Conservation (phyloP, 345 rosid species). For the Cardiospermum halicacabum region DNA sequence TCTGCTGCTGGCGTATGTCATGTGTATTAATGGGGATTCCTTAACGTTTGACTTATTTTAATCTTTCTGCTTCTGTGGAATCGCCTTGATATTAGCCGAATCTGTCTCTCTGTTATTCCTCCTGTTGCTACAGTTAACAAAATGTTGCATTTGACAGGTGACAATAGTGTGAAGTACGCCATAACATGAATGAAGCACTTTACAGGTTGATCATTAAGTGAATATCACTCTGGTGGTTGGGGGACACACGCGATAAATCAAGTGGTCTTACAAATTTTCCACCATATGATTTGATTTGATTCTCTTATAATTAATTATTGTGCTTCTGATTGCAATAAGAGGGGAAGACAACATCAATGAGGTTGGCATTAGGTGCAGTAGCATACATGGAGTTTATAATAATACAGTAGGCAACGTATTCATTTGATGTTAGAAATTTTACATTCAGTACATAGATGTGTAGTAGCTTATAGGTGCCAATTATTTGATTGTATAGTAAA, state of each 20-base stretch:
- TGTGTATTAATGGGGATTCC: background rate
- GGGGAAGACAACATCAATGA: background rate
- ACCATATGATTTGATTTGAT: slow-evolving; percentile 1
- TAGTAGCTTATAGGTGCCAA: background rate
- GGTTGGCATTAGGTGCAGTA: background rate
- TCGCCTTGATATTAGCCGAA: background rate
- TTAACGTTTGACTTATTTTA: background rate
- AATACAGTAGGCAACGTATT: background rate
- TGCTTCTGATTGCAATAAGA: background rate
- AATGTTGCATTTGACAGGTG: background rate
- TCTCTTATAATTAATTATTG: background rate
- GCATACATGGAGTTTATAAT: background rate
- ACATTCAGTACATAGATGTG: background rate
- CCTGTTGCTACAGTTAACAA: background rate
- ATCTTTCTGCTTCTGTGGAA: background rate
- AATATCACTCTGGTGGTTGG: background rate
- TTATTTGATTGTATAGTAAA: slow-evolving; percentile 1
- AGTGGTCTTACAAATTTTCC: background rate
- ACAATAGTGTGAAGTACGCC: background rate
- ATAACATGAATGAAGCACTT: background rate
- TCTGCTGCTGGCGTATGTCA: background rate
- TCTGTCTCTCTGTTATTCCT: background rate
- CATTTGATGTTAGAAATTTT: background rate
- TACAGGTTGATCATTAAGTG: background rate
- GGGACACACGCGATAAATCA: background rate